Percentiles rank a stretch among this genome's conserved stretches.
Conservation (phyloP, 768 basidiomycete species). For the Termitomyces sp. region DNA sequence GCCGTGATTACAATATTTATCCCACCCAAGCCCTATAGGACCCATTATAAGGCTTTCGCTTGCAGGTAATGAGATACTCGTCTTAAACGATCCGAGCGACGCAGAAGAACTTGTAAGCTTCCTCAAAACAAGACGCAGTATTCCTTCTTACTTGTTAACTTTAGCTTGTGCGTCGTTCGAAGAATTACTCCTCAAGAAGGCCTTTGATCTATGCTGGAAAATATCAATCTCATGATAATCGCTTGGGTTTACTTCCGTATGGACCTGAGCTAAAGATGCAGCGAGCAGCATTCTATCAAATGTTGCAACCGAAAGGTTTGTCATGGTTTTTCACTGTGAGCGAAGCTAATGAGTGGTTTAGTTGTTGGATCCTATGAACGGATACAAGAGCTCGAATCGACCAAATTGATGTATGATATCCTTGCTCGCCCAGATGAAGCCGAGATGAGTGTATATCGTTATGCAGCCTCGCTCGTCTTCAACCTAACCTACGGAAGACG, state of each 20-base stretch:
- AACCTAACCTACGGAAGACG: no score
- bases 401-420: no score
- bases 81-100: not conserved
- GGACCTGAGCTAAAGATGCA: constrained; percentile 3
- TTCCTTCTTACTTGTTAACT: not conserved
- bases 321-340: no score
- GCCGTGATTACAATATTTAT: no score
- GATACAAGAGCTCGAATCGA: no score
- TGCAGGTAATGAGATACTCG: constrained; percentile 4
- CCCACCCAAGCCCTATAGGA: no score
- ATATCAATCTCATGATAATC: constrained; percentile 9
- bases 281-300: constrained; percentile 8
- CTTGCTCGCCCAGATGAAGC: no score
- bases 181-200: constrained; percentile 10
- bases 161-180: constrained; percentile 6
- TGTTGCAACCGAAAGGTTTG: constrained; percentile 8
- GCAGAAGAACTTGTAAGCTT: not conserved
- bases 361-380: no score
- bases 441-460: no score
- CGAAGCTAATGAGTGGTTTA: no score
- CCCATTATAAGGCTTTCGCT: not conserved
- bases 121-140: not conserved
- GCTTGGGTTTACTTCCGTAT: constrained; percentile 3
- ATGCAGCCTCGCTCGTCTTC: no score
- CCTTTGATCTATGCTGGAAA: not conserved